Evolutionary conservation across 306 rosid species (phyloP).

Genomic region (Herpetospermum pedunculosum): DNA sequence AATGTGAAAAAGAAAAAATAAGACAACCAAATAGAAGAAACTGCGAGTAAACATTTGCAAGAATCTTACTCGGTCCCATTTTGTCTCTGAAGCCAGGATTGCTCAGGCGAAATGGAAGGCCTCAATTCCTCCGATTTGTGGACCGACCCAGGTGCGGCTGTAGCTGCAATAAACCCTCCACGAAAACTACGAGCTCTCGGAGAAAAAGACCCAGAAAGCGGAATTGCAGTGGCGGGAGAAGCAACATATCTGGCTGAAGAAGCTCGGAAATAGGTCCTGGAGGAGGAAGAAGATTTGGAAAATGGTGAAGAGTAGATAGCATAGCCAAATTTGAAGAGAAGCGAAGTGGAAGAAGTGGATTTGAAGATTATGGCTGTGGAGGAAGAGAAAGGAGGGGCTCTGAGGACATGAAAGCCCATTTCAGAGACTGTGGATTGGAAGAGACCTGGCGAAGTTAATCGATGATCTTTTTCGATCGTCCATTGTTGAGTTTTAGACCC

Average conservation of each 20-base stretch:
- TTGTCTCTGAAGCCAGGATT: constrained; percentile 50
- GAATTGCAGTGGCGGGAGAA: constrained; percentile 7
- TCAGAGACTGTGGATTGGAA: not conserved
- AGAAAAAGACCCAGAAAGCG: constrained; percentile 18
- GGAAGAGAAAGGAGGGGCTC: constrained; percentile 14
- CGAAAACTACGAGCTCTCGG: constrained; percentile 29
- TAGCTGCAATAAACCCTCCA: constrained; percentile 34
- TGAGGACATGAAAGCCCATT: constrained; percentile 3
- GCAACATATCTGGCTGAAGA: constrained; percentile 15
- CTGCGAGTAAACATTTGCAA: not conserved
- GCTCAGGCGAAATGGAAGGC: constrained; percentile 55
- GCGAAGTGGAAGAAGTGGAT: constrained; percentile 17
- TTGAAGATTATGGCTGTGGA: constrained; percentile 21
- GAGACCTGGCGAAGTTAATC: not conserved
- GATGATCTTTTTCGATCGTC: not conserved
- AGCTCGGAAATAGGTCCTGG: constrained; percentile 11
- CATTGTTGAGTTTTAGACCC: not conserved
- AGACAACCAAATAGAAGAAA: not conserved
- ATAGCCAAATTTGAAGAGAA: constrained; percentile 12
- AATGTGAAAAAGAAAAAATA: not conserved
- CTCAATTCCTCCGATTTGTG: constrained; percentile 61
- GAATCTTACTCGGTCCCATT: constrained; percentile 51
- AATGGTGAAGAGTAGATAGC: constrained; percentile 4
- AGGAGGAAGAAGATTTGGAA: constrained; percentile 12
- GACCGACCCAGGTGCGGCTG: constrained; percentile 41